phyloP scores from a whole-genome alignment of 108 stramenopile genomes.

The Cyclostephanos invisitatus region DNA sequence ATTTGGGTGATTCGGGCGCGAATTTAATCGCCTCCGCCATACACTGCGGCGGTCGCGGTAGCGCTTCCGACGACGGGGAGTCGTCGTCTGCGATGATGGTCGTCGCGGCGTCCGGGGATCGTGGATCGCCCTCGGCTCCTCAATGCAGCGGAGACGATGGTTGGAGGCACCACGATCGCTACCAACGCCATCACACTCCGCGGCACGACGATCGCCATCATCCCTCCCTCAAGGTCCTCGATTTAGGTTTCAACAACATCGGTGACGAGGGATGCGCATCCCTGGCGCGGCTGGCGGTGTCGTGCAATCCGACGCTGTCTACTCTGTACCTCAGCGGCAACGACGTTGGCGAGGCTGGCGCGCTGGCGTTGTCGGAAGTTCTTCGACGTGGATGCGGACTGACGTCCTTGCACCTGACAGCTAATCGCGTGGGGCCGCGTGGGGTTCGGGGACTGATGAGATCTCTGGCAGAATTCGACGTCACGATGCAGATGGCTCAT shows the following conservation, averaged over 20 bases:
- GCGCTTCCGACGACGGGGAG: not conserved
- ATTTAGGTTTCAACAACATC: constrained; percentile 79
- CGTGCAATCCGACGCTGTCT: constrained; percentile 61
- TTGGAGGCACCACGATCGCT: not conserved
- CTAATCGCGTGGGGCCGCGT: constrained; percentile 60
- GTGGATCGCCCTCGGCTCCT: not conserved
- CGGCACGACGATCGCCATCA: constrained; percentile 47
- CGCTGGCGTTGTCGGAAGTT: constrained; percentile 64
- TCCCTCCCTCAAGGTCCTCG: constrained; percentile 61
- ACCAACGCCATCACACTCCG: not conserved
- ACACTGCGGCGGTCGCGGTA: constrained; percentile 21
- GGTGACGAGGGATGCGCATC: constrained; percentile 75
- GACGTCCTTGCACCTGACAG: constrained; percentile 66
- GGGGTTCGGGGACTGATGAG: constrained; percentile 68
- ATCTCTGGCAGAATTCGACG: constrained; percentile 69
- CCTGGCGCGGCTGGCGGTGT: constrained; percentile 56
- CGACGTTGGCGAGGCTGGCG: constrained; percentile 59
- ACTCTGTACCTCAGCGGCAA: constrained; percentile 78
- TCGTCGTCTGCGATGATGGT: constrained; percentile 1
- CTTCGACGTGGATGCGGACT: constrained; percentile 69
- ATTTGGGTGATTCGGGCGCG: constrained; percentile 67
- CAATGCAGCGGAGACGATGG: not conserved
- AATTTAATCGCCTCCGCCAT: constrained; percentile 65
- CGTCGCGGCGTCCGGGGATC: not conserved
- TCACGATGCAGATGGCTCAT: constrained; percentile 40